phyloP scores from a whole-genome alignment of 306 rosid genomes.

The Prunus mongolica region DNA sequence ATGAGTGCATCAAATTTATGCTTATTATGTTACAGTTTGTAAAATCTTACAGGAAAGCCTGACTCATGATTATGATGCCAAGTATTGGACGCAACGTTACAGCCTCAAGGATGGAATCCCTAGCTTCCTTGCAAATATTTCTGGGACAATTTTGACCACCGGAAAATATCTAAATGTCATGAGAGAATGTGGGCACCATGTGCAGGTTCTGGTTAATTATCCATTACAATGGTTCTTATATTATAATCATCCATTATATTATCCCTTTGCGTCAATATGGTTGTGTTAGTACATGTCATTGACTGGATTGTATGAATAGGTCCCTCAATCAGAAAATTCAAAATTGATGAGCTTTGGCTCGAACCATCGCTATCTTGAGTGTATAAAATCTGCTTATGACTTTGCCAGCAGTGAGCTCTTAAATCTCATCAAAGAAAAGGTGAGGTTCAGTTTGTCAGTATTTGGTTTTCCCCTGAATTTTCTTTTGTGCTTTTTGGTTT shows the following conservation, averaged over 20 bases:
- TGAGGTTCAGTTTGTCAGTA: constrained; percentile 24
- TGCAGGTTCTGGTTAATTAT: constrained; percentile 60
- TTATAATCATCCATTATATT: not conserved
- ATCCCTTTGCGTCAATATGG: not conserved
- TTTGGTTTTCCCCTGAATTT: constrained; percentile 9
- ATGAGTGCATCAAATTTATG: constrained; percentile 17
- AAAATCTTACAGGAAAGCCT: constrained; percentile 76
- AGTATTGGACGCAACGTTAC: constrained; percentile 91
- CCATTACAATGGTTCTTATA: constrained; percentile 3
- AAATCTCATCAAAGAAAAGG: constrained; percentile 93
- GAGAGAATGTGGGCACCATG: constrained; percentile 98
- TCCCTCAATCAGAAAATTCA: constrained; percentile 81
- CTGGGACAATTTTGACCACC: constrained; percentile 89
- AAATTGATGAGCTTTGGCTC: constrained; percentile 82
- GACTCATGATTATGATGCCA: constrained; percentile 83
- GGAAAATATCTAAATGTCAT: constrained; percentile 97
- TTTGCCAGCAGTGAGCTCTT: constrained; percentile 92
- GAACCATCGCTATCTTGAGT: constrained; percentile 90
- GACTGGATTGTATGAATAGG: constrained; percentile 45
- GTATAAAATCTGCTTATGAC: constrained; percentile 88
- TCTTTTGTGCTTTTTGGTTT: constrained; percentile 15
- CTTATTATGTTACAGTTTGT: constrained; percentile 21
- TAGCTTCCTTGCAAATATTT: constrained; percentile 74
- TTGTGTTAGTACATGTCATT: constrained; percentile 12
- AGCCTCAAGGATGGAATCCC: constrained; percentile 99